phyloP scores from a whole-genome alignment of 2,329 filamentous ascomycete genomes.

The Microcyclospora pomicola region DNA sequence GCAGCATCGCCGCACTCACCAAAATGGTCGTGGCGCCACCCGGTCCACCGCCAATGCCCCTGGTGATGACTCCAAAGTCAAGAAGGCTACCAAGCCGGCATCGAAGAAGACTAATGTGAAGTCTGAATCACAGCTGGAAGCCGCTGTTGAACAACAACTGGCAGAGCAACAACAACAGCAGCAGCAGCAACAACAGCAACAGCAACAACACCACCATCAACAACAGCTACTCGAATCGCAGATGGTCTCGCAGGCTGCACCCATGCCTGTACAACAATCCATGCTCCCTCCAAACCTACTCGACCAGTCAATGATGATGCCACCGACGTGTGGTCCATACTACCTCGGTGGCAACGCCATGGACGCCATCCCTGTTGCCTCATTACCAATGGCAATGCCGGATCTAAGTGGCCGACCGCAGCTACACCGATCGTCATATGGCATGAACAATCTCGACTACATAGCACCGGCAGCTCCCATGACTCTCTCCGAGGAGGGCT shows the following conservation, averaged over 20 bases:
- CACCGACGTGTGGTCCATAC: slow-evolving; percentile 19
- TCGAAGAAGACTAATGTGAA: slow-evolving; percentile 18
- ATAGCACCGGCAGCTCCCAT: slow-evolving; percentile 17
- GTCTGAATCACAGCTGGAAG: slow-evolving; percentile 19
- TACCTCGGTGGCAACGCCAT: slow-evolving; percentile 15
- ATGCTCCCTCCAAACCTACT: slow-evolving; percentile 8
- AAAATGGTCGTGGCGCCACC: slow-evolving; percentile 33
- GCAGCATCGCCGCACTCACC: slow-evolving; percentile 67
- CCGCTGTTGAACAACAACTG: slow-evolving; percentile 22
- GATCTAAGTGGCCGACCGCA: slow-evolving; percentile 18
- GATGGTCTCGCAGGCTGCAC: slow-evolving; percentile 7
- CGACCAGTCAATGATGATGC: slow-evolving; percentile 17
- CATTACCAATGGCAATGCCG: slow-evolving; percentile 22
- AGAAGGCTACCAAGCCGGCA: slow-evolving; percentile 28
- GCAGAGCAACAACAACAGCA: slow-evolving; percentile 15
- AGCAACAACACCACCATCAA: slow-evolving; percentile 8
- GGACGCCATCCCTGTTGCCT: slow-evolving; percentile 21
- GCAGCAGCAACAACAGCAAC: slow-evolving; percentile 5
- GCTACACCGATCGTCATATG: slow-evolving; percentile 15
- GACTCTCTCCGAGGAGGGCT: slow-evolving; percentile 15
- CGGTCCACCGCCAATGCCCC: slow-evolving; percentile 25
- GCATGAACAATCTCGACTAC: slow-evolving; percentile 16
- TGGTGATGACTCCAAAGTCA: slow-evolving; percentile 29
- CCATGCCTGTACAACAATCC: slow-evolving; percentile 6
- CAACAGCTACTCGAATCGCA: slow-evolving; percentile 2